Percentiles rank a stretch among this genome's conserved stretches.
These are phyloP conservation scores for Fraxinus angustifolia DNA, from an alignment of 305 asterid genomes.

Conservation along the genomic window DNA sequence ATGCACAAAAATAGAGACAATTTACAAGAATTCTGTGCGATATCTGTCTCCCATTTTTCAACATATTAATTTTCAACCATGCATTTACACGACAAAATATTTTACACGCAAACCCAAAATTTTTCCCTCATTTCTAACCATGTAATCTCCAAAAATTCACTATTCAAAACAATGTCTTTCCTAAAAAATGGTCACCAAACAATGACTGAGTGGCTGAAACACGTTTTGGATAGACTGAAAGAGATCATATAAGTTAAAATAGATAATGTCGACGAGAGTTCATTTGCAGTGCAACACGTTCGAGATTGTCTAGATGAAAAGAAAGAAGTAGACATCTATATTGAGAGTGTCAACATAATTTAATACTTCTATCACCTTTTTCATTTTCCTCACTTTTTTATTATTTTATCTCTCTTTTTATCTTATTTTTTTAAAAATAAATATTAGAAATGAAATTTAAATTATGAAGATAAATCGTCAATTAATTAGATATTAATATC, in stretches of 20 bases:
- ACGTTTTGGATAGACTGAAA: not conserved
- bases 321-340: not conserved
- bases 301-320: not conserved
- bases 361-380: not conserved
- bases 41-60: too few species aligned
- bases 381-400: not conserved
- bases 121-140: too few species aligned
- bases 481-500: not conserved
- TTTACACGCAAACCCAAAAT: too few species aligned
- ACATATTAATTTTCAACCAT: too few species aligned
- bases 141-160: too few species aligned
- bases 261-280: not conserved
- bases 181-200: too few species aligned
- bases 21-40: not conserved
- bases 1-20: not conserved
- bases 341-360: not conserved
- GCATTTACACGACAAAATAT: too few species aligned
- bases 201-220: not conserved
- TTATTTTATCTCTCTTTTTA: not conserved
- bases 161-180: too few species aligned
- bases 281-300: not conserved
- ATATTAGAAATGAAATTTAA: too few species aligned
- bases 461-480: not conserved
- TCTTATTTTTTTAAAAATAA: too few species aligned
- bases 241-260: not conserved